Conservation (phyloP, 441 rosid genomes). For the Erodium trifolium region DNA sequence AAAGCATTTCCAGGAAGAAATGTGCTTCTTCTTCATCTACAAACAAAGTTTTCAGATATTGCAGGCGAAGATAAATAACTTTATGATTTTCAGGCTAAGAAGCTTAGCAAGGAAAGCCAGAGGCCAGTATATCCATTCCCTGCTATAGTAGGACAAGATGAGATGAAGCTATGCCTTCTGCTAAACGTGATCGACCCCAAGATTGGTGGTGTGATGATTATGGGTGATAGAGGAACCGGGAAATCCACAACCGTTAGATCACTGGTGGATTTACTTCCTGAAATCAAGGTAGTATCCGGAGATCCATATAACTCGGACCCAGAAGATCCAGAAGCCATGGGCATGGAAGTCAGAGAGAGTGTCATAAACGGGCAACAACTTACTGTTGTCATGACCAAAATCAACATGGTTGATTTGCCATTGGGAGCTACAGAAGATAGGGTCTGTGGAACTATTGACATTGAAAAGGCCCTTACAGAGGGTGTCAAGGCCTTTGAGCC, state of each 20-base stretch:
- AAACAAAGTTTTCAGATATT: constrained; percentile 4
- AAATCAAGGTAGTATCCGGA: constrained; percentile 64
- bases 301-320: constrained; percentile 94
- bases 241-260: constrained; percentile 88
- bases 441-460: constrained; percentile 87
- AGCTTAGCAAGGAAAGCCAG: constrained; percentile 57
- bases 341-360: constrained; percentile 65
- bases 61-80: constrained; percentile 8
- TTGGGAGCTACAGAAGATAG: constrained; percentile 94
- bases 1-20: background rate
- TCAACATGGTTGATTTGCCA: constrained; percentile 96
- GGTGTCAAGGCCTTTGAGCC: constrained; percentile 98
- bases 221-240: constrained; percentile 97
- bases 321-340: constrained; percentile 81
- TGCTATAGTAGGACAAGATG: constrained; percentile 95
- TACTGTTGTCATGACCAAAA: constrained; percentile 36
- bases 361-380: constrained; percentile 46
- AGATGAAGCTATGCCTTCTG: constrained; percentile 88
- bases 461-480: constrained; percentile 88
- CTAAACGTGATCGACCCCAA: constrained; percentile 87
- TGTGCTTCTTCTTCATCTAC: background rate
- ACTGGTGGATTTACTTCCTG: constrained; percentile 75
- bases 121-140: constrained; percentile 90
- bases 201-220: constrained; percentile 94
- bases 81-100: constrained; percentile 35